Evolutionary conservation across 257 asterid species (phyloP).

Genomic region (Mentha longifolia): DNA sequence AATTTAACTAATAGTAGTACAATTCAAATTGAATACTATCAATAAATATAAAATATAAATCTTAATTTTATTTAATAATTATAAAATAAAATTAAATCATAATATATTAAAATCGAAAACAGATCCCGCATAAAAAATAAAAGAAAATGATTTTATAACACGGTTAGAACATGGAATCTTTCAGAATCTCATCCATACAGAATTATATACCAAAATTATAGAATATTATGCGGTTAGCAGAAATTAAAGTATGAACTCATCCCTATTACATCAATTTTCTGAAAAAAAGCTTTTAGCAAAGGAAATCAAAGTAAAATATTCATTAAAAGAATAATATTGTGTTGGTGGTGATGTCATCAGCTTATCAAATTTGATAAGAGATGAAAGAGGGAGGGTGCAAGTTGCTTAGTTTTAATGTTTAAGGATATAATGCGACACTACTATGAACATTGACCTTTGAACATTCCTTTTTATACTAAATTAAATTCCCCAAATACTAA

Average conservation of each 20-base stretch:
- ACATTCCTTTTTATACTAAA: conserved; percentile 28
- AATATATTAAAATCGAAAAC: too few relatives aligned
- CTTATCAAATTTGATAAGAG: conserved; percentile 1
- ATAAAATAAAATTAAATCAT: too few relatives aligned
- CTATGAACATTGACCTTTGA: conserved; percentile 34
- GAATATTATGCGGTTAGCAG: neutral
- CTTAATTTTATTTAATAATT: too few relatives aligned
- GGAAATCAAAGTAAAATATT: neutral
- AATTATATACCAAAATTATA: too few relatives aligned
- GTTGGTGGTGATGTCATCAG: conserved; percentile 11
- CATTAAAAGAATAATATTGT: neutral
- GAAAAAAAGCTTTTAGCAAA: neutral
- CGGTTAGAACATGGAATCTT: too few relatives aligned
- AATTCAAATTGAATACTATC: too few relatives aligned
- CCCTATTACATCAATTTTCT: neutral
- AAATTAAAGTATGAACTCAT: neutral
- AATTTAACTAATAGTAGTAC: too few relatives aligned
- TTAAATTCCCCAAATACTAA: neutral
- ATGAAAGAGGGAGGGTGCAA: too few relatives aligned
- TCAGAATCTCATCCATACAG: too few relatives aligned
- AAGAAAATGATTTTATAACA: too few relatives aligned
- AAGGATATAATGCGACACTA: conserved; percentile 17
- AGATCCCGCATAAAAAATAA: too few relatives aligned
- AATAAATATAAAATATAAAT: too few relatives aligned
- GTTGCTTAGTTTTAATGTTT: conserved; percentile 22